Evolutionary conservation across 371 early-diverging fungal species (phyloP), one percentile per base, ranked within the genome.

Genomic region (Synchytrium microbalum): DNA sequence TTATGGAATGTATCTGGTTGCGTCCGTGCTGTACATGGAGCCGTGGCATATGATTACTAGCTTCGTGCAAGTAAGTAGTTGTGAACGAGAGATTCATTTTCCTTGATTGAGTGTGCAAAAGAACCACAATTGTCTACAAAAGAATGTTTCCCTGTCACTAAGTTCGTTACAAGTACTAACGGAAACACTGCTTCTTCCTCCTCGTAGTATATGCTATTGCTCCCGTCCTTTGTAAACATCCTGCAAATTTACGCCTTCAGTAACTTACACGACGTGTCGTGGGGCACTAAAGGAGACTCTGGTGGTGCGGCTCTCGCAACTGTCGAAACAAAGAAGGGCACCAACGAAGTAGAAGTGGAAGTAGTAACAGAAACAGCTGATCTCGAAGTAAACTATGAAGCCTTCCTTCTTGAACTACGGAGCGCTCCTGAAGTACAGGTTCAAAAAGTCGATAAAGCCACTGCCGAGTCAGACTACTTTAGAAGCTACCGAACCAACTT

Each of bases 401-500:
- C 80, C 25, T 86, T 86, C 56, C 75, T 87, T 38, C 33, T 73
- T 29, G 81, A 79, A n/a, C 64, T 77, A 25, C 56, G 60, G 24
- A 38, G 19, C 19, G 53, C 61, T 31, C 72, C 72, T 25, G 27
- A 67, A n/a, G 67, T 69, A 10, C 58, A 63, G 51, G 75, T 73
- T 3, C 63, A 75, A 32, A 79, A 87, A 63, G 78, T 84, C 1
- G 93, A 91, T 72, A 81, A 84, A n/a, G 78, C 80, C 63, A 89
- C 89, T 16, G 89, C 87, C 66, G 85, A 83, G 67, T 91, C 93
- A 63, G 95, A 96, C 65, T 84, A 86, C 70, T 93, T 91, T 76
- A 86, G 85, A 69, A 72, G 79, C 58, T 92, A 93, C 80, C 84
- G 96, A 29, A 94, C 94, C 0, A 71, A 81, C 3, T 70, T 92